These are phyloP conservation scores for Friedmanniomyces simplex DNA, from an alignment of 495 filamentous ascomycete genomes.

Conservation along the genomic window DNA sequence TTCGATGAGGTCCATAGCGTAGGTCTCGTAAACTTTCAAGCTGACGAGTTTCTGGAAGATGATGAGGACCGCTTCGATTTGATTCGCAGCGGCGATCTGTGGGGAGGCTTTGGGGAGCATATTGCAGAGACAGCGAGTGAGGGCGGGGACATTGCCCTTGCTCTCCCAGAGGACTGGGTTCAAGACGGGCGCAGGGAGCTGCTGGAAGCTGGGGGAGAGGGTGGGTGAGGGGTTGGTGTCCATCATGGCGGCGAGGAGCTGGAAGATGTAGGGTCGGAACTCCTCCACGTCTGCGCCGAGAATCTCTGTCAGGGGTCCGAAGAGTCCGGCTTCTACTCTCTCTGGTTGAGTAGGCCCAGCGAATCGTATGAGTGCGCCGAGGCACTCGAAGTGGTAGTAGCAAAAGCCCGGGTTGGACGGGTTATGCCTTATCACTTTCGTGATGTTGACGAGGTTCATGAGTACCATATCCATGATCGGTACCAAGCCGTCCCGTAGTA, in stretches of 20 bases:
- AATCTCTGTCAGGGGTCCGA: conserved; percentile 63
- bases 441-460: conserved; percentile 71
- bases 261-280: conserved; percentile 94
- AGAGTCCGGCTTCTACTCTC: conserved; percentile 67
- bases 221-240: conserved; percentile 66
- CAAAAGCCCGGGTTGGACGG: conserved; percentile 97
- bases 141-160: conserved; percentile 82
- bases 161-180: conserved; percentile 74
- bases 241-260: conserved; percentile 80
- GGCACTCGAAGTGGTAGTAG: conserved; percentile 92
- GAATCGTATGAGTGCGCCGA: conserved; percentile 89
- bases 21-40: conserved; percentile 61
- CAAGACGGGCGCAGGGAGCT: conserved; percentile 63
- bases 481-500: conserved; percentile 68
- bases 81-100: conserved; percentile 62
- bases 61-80: conserved; percentile 68
- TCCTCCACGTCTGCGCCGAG: conserved; percentile 77
- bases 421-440: conserved; percentile 76
- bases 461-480: conserved; percentile 64
- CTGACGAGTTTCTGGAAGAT: conserved; percentile 85
- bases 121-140: conserved; percentile 72
- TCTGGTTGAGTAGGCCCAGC: conserved; percentile 55
- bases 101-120: conserved; percentile 67
- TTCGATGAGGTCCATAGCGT: conserved; percentile 85
- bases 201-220: conserved; percentile 65